Evolutionary conservation across 495 filamentous ascomycete genomes (phyloP), one percentile per base, ranked within the genome.

Genomic region (Chlorociboria aeruginascens): DNA sequence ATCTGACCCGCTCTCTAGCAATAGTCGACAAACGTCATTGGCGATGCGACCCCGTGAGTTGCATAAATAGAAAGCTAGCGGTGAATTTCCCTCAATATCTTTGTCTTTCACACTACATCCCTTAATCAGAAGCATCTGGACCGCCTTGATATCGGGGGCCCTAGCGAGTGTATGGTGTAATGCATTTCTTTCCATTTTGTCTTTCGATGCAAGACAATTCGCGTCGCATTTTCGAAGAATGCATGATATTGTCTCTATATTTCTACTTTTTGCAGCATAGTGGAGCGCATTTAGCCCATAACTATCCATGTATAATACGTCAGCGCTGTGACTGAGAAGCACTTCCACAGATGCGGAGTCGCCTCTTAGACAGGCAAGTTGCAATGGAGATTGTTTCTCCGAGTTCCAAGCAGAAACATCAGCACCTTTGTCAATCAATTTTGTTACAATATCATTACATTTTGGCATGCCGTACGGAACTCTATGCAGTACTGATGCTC

Each of bases 1-100:
- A 29, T 47, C 35, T 14, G 45, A 39, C 17, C 34, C 45, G 25
- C 35, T 39, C 17, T 6, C 12, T 25, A 47, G 35, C 12, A 47
- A 29, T 37, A 47, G 20, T 14, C 35, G 45, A 29, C 45, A 47
- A 29, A 47, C 40, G 7, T 30, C 9, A 39, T 39, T 4, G 16
- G 38, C 34, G 3, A 47, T 47, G 20, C n/a, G 10, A 14, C 35
- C 25, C 14, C 11, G 34, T 14, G 30, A 12, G 14, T 12, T 47
- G n/a, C n/a, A n/a, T 10, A 47, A 36, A 16, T 49, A 49, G 29
- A 17, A 31, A 38, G 45, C 45, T 4, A 49, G 40, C 7, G 46
- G 46, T 25, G 46, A 32, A 17, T 42, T 42, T 33, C 46, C 46
- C 16, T 43, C 16, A 32, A 29, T 42, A 49, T 49, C 46, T 43